A percentile compares a stretch with the other conserved stretches of the same genome.
phyloP scores from a whole-genome alignment of 768 basidiomycete species.

The Omphalotus guepiniiformis region DNA sequence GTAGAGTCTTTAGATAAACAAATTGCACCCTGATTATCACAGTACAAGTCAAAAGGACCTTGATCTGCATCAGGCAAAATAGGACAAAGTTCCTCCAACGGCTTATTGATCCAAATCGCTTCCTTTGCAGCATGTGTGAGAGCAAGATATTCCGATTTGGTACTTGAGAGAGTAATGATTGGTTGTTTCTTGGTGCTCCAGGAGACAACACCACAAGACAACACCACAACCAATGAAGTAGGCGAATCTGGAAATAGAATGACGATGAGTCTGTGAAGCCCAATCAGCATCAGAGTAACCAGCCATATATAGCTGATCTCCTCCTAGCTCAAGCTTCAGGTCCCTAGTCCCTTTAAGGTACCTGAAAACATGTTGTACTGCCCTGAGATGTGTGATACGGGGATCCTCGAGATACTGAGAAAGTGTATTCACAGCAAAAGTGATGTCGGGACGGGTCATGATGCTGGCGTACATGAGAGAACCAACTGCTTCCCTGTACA shows the following conservation, averaged over 20 bases:
- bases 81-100: conserved; percentile 16
- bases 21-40: conserved; percentile 15
- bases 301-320: conserved; percentile 6
- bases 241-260: conserved; percentile 26
- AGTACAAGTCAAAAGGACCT: conserved; percentile 4
- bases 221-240: conserved; percentile 11
- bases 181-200: conserved; percentile 29
- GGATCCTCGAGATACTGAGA: conserved; percentile 21
- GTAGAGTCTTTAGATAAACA: conserved; percentile 19
- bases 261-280: conserved; percentile 15
- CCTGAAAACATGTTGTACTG: conserved; percentile 20
- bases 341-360: conserved; percentile 24
- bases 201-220: conserved; percentile 2
- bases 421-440: conserved; percentile 20
- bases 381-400: conserved; percentile 19
- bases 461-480: conserved; percentile 25
- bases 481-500: conserved; percentile 24
- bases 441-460: conserved; percentile 25
- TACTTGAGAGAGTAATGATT: conserved; percentile 29
- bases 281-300: conserved; percentile 23
- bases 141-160: conserved; percentile 31
- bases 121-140: conserved; percentile 28
- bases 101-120: conserved; percentile 19
- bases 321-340: conserved; percentile 13
- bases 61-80: not conserved